Base-by-base conservation (phyloP, 2,329 filamentous ascomycete species). In the Tothia fuscella region DNA sequence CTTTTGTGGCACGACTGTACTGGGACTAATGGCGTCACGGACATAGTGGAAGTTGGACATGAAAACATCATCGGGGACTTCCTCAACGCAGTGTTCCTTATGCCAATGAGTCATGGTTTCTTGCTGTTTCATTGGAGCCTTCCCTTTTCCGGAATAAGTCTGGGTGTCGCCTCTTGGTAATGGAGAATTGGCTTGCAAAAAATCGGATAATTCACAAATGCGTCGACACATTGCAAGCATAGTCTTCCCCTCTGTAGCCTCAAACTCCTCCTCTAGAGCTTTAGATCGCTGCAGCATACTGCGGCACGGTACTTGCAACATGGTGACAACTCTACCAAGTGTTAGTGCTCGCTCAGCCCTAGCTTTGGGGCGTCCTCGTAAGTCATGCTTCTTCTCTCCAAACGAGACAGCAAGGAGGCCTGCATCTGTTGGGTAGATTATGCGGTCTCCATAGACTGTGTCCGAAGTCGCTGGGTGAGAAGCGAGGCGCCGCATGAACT, bases 391-490 rank as follows among this genome's bases (percentile, higher is more conserved):
- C 26, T 55, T 45, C 32, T 35, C 41, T 19, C 41, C 42, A 33
- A 60, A 59, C 1, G 60, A 63, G 4, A 63, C 39, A 1, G 53
- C 49, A 5, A 61, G 43, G 2, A 71, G 52, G 42, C 61, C 61
- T 17, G 58, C 54, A 3, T 48, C 51, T 3, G 54, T 52, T 3
- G 53, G 48, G 14, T 60, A 64, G 3, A 60, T 45, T 1, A 50
- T 49, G 3, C 63, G 57, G 14, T 60, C 53, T 2, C 43, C 42
- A 38, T 59, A 59, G 0, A 68, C 46, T 1, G 64, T 47, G 5
- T 41, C 20, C 1, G 52, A 48, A 2, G 58, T 62, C 6, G 47
- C 46, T 2, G 51, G 42, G 43, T 66, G 59, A 5, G 35, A 47
- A 3, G 51, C 51, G 9, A 71, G 43, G 1, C 50, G 47, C 2